A percentile compares a stretch with the other conserved stretches of the same genome.
phyloP scores from a whole-genome alignment of 441 rosid species.

The Adansonia grandidieri region DNA sequence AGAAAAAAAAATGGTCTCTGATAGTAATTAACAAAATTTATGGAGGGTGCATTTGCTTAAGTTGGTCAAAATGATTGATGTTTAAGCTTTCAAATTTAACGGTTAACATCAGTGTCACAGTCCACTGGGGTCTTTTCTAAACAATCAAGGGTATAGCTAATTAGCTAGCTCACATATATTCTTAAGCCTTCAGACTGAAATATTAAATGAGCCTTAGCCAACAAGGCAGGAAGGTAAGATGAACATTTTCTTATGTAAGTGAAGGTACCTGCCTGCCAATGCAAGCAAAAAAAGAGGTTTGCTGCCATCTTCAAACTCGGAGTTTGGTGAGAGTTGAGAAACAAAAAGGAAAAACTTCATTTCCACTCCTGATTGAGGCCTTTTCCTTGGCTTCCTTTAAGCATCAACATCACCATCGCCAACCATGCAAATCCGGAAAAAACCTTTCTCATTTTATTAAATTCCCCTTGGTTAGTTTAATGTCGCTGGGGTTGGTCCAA shows the following conservation, averaged over 20 bases:
- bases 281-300: constrained; percentile 49
- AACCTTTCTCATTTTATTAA: constrained; percentile 17
- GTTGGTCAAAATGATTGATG: constrained; percentile 23
- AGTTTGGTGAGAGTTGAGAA: constrained; percentile 39
- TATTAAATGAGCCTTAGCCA: constrained; percentile 37
- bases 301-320: constrained; percentile 37
- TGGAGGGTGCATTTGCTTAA: background rate
- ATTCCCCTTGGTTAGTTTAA: no score
- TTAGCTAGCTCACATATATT: constrained; percentile 5
- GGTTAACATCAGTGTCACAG: background rate
- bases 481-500: background rate
- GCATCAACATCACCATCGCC: constrained; percentile 33
- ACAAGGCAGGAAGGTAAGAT: constrained; percentile 69
- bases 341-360: constrained; percentile 28
- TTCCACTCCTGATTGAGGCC: constrained; percentile 38
- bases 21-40: background rate
- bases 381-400: constrained; percentile 18
- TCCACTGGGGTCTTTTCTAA: constrained; percentile 18
- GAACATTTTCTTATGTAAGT: constrained; percentile 34
- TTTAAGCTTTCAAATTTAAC: constrained; percentile 1
- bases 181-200: background rate
- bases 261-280: constrained; percentile 51
- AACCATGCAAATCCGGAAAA: constrained; percentile 28
- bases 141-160: background rate
- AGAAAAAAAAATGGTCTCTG: no score